Conservation (phyloP, 2,329 filamentous ascomycete species). For the Colletotrichum cordylinicola region DNA sequence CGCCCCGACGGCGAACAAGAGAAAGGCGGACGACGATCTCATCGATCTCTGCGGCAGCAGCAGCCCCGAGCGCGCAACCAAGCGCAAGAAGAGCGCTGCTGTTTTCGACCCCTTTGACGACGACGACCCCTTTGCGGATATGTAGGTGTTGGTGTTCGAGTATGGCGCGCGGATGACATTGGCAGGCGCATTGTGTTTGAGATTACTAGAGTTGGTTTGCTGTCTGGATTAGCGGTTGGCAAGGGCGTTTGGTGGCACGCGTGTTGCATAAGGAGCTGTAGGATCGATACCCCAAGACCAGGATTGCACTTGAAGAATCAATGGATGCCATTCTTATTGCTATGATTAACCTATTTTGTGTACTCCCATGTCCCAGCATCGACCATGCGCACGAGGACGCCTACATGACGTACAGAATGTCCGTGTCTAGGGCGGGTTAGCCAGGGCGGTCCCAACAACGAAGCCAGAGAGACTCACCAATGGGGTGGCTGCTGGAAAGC, state of each 20-base stretch:
- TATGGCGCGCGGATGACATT: neutral
- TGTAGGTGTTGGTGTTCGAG: neutral
- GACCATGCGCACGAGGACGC: neutral
- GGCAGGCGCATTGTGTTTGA: neutral
- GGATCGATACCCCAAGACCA: neutral
- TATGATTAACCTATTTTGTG: neutral
- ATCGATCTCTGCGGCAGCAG: conserved; percentile 11
- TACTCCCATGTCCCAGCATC: neutral
- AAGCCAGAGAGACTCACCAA: conserved; percentile 68
- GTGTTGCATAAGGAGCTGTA: neutral
- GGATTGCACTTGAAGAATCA: neutral
- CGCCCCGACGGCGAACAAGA: neutral
- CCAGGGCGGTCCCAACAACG: neutral
- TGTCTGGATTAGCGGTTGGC: neutral
- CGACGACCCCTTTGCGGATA: conserved; percentile 21
- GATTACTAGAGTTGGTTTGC: neutral
- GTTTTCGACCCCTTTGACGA: conserved; percentile 1
- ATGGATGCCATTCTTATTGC: neutral
- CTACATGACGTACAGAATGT: conserved; percentile 20
- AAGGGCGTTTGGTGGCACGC: neutral
- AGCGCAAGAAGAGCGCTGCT: neutral
- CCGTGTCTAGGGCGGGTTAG: conserved; percentile 2
- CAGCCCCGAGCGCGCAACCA: neutral
- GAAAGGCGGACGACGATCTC: conserved; percentile 4
- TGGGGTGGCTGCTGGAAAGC: conserved; percentile 91